Conservation (phyloP, 352 stramenopile species). For the Pythium folliculosum region DNA sequence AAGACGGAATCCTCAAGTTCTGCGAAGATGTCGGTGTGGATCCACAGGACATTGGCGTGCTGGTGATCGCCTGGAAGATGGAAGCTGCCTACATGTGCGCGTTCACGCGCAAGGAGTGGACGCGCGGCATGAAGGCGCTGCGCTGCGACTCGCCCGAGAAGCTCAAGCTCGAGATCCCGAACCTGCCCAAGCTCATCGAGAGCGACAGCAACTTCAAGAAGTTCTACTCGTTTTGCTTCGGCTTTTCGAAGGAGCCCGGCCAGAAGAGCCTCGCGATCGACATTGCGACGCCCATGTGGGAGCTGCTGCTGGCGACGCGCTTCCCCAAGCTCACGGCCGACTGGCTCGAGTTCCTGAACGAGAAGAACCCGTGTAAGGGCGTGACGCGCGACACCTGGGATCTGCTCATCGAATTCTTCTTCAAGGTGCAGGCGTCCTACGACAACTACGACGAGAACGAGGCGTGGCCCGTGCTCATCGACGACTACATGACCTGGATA, state of each 20-base stretch:
- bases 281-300: conserved; percentile 87
- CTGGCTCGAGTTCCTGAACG: conserved; percentile 78
- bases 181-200: conserved; percentile 57
- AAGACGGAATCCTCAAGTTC: conserved; percentile 51
- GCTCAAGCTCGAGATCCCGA: conserved; percentile 59
- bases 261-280: conserved; percentile 87
- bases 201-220: conserved; percentile 68
- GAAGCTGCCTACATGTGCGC: conserved; percentile 82
- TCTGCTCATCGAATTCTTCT: conserved; percentile 83
- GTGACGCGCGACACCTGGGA: conserved; percentile 89
- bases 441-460: conserved; percentile 89
- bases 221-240: conserved; percentile 89
- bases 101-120: conserved; percentile 86
- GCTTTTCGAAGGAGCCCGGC: conserved; percentile 87
- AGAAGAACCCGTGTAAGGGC: conserved; percentile 80
- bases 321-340: conserved; percentile 69
- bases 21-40: conserved; percentile 49
- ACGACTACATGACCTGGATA: conserved; percentile 90
- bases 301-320: conserved; percentile 64
- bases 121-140: conserved; percentile 76
- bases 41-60: conserved; percentile 57
- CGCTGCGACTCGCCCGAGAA: conserved; percentile 65
- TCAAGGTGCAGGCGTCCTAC: conserved; percentile 79
- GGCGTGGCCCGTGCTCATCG: conserved; percentile 88
- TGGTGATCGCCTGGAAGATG: conserved; percentile 90